Evolutionary conservation across 1,284 basidiomycete species (phyloP).

Genomic region (Pseudomicrostroma phylloplanum): DNA sequence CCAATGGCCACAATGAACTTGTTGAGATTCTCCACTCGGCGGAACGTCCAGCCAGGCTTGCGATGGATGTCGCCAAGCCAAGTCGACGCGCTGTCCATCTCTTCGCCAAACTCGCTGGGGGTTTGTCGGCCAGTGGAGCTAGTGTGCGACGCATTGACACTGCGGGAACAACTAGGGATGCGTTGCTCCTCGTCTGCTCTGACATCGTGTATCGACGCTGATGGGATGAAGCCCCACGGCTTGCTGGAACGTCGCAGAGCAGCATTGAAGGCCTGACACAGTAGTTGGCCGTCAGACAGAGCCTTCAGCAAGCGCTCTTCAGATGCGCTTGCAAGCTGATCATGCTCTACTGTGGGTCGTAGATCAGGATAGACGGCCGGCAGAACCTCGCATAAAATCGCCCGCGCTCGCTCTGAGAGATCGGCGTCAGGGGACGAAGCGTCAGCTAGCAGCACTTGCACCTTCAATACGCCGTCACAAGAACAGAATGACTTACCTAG

Average conservation of each 20-base stretch:
- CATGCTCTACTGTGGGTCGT: neutral
- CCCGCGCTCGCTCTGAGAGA: neutral
- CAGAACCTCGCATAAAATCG: conserved; percentile 1
- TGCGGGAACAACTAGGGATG: too few relatives aligned
- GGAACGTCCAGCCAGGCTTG: conserved; percentile 30
- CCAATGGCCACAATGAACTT: conserved; percentile 28
- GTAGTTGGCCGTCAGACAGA: conserved; percentile 62
- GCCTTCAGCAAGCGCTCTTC: conserved; percentile 8
- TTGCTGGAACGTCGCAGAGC: conserved; percentile 69
- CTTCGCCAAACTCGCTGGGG: conserved; percentile 21
- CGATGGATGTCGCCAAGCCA: neutral
- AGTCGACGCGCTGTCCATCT: neutral
- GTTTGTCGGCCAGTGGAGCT: too few relatives aligned
- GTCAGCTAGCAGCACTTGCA: too few relatives aligned
- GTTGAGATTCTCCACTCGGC: conserved; percentile 30
- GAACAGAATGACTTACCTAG: too few relatives aligned
- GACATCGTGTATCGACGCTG: conserved; percentile 62
- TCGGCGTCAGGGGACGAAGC: too few relatives aligned
- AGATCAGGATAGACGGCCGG: neutral
- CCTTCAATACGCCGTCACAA: too few relatives aligned
- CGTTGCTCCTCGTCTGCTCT: conserved; percentile 49
- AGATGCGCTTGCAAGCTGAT: neutral
- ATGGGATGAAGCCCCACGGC: conserved; percentile 79
- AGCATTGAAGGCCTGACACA: conserved; percentile 72
- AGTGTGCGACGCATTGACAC: too few relatives aligned